Conservation (phyloP, 2,329 filamentous ascomycete species). For the Pseudocercospora macadamiae region DNA sequence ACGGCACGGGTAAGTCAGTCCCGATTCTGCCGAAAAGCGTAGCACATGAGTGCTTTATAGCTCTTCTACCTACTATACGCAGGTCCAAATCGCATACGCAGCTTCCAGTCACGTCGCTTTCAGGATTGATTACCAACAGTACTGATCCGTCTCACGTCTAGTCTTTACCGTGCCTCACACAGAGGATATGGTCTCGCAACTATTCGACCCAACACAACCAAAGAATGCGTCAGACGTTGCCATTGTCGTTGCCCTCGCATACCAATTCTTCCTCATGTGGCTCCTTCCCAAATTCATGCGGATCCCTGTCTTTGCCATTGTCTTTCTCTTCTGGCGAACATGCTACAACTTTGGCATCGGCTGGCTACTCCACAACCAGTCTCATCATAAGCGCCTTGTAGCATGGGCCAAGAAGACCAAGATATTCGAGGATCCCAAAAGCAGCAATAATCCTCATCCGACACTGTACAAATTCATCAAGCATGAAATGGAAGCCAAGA, state of each 20-base stretch:
- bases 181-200: slow-evolving; percentile 98
- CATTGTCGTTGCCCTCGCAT: slow-evolving; percentile 76
- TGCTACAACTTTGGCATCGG: slow-evolving; percentile 95
- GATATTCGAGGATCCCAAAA: slow-evolving; percentile 81
- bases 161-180: slow-evolving; percentile 95
- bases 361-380: slow-evolving; percentile 84
- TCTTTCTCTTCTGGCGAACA: slow-evolving; percentile 91
- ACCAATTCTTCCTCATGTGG: slow-evolving; percentile 75
- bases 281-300: slow-evolving; percentile 69
- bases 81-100: slow-evolving; percentile 11
- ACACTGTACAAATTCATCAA: slow-evolving; percentile 83
- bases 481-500: slow-evolving; percentile 89
- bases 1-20: slow-evolving; percentile 76
- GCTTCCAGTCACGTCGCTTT: neutral
- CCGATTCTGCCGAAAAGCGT: slow-evolving; percentile 12
- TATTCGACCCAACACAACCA: slow-evolving; percentile 89
- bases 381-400: slow-evolving; percentile 81
- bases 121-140: slow-evolving; percentile 12
- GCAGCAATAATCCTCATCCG: slow-evolving; percentile 81
- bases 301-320: slow-evolving; percentile 74
- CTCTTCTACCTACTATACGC: slow-evolving; percentile 17
- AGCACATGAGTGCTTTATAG: slow-evolving; percentile 14
- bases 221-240: slow-evolving; percentile 88
- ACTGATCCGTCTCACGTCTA: slow-evolving; percentile 46
- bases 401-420: slow-evolving; percentile 83